Evolutionary conservation across 2,329 filamentous ascomycete species (phyloP).

Genomic region (Exophiala phaeomuriformis): DNA sequence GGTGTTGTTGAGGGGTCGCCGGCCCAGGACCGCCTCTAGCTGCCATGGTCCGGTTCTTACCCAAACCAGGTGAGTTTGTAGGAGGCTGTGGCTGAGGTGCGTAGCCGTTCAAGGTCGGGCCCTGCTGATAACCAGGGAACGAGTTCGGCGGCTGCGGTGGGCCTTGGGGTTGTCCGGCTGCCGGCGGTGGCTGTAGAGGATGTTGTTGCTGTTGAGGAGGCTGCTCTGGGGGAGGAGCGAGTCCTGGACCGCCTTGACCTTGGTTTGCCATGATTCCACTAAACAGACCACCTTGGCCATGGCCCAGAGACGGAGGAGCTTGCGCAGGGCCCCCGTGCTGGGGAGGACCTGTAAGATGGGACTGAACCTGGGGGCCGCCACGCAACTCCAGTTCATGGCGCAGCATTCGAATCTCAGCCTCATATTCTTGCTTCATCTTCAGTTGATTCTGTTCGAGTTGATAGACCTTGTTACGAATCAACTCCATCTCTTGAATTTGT

Average conservation of each 20-base stretch:
- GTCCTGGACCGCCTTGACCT: conserved; percentile 74
- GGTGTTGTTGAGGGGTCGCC: conserved; percentile 86
- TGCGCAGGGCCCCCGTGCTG: conserved; percentile 75
- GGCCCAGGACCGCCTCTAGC: conserved; percentile 58
- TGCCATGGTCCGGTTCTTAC: conserved; percentile 56
- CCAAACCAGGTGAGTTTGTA: conserved; percentile 78
- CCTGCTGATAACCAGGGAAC: conserved; percentile 63
- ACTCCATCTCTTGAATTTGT: conserved; percentile 90
- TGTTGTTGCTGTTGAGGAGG: conserved; percentile 49
- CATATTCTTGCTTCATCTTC: conserved; percentile 86
- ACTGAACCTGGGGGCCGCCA: conserved; percentile 52
- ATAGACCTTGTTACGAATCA: conserved; percentile 88
- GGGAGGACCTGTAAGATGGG: conserved; percentile 63
- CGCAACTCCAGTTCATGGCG: conserved; percentile 77
- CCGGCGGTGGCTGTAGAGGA: conserved; percentile 52
- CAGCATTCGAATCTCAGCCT: conserved; percentile 79
- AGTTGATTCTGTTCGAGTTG: conserved; percentile 85
- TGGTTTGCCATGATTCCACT: conserved; percentile 91
- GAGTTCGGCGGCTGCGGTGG: conserved; percentile 66
- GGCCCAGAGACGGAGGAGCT: conserved; percentile 76
- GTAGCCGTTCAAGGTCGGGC: conserved; percentile 62
- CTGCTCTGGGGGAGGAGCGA: conserved; percentile 68
- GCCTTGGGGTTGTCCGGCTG: conserved; percentile 39
- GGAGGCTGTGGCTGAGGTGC: conserved; percentile 74
- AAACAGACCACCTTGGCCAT: conserved; percentile 84